phyloP scores from a whole-genome alignment of 2,329 filamentous ascomycete genomes.

The Claviceps sp. region DNA sequence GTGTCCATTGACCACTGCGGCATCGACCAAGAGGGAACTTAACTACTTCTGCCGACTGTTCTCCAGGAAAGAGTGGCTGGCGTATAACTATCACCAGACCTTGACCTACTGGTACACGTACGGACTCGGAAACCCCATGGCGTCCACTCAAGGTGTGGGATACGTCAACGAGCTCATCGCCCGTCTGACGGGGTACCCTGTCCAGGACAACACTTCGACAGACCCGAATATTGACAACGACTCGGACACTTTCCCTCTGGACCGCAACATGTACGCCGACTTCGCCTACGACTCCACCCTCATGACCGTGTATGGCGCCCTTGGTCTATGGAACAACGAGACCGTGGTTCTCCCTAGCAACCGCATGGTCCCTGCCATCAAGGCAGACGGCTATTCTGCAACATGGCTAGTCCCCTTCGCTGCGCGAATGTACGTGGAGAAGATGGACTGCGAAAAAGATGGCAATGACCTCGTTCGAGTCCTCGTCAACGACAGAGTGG shows the following conservation, averaged over 20 bases:
- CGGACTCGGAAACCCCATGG: constrained; percentile 62
- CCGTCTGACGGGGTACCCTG: constrained; percentile 55
- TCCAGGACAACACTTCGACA: constrained; percentile 59
- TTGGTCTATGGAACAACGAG: constrained; percentile 65
- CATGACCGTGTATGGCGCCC: constrained; percentile 58
- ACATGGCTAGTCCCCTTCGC: constrained; percentile 75
- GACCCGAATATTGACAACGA: constrained; percentile 65
- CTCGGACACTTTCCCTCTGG: constrained; percentile 59
- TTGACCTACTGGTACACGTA: constrained; percentile 79
- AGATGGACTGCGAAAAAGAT: constrained; percentile 51
- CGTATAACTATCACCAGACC: constrained; percentile 70
- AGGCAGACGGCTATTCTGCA: constrained; percentile 57
- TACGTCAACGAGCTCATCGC: constrained; percentile 82
- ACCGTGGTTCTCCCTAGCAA: constrained; percentile 34
- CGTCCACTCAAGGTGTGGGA: constrained; percentile 73
- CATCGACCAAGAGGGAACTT: constrained; percentile 32
- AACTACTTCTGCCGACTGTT: constrained; percentile 71
- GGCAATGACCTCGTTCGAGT: constrained; percentile 62
- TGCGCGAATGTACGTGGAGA: constrained; percentile 73
- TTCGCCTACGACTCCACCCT: constrained; percentile 90
- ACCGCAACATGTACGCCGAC: constrained; percentile 61
- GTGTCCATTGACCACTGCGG: constrained; percentile 75
- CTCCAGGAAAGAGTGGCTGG: constrained; percentile 55
- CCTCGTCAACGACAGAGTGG: constrained; percentile 72
- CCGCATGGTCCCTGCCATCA: constrained; percentile 32